Base-by-base conservation (phyloP, 352 stramenopile species). In the Phytophthora nicotianae region DNA sequence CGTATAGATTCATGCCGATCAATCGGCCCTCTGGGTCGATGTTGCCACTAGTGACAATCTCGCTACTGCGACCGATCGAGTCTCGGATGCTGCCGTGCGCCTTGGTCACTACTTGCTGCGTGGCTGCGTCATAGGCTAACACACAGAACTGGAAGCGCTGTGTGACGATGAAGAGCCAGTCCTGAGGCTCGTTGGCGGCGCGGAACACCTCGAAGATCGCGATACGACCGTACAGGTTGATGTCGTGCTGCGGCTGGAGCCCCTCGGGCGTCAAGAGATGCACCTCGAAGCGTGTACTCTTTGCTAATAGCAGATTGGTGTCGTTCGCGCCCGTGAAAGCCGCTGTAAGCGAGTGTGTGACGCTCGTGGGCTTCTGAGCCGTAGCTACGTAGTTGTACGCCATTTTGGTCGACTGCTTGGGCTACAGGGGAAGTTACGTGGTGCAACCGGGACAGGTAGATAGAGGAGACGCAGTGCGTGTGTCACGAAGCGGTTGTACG, bases 371-470 rank as follows among this genome's bases (percentile, higher is more conserved):
- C 75, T 97, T 97, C 64, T 98, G 93, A 38, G 92, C 89, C 46
- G 92, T 98, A 35, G 95, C 93, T 35, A 98, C 93, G 83, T 98
- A 98, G 69, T 93, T 96, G 70, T 91, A 94, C 27, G 83, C 72
- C 85, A 94, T 92, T 19, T 32, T 19, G 9, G 26, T n/a, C 20
- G 21, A 49, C 50, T 58, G 41, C 35, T 53, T 19, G 29, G 19
- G 40, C 40, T 68, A 16, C 17, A 72, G 23, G 6, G 20, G 19
- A 13, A 19, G 13, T 0, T 65, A 20, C 13, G 19, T 2, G 23
- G 7, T 38, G 1, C 4, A 14, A 61, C 24, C 49, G 62, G 45
- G 20, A 64, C 47, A 37, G 29, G 17, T 11, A 41, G 40, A 24
- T n/a, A 63, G 46, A 61, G 14, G 0, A 65, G 10, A 51, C 27